phyloP scores from a whole-genome alignment of 768 basidiomycete genomes.

The Pulveroboletus sp. region DNA sequence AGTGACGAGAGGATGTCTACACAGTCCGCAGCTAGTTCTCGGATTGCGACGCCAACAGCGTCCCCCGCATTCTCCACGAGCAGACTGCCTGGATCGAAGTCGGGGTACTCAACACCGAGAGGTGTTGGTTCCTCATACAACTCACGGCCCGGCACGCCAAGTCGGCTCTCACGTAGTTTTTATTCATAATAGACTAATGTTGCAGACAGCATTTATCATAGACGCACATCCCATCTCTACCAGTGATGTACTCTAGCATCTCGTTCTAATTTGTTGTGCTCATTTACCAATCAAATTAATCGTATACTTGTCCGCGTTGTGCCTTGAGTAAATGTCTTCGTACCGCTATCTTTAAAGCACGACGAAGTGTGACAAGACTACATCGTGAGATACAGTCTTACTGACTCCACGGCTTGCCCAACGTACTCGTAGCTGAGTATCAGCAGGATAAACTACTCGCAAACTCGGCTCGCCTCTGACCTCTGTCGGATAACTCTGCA shows the following conservation, averaged over 20 bases:
- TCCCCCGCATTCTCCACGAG: conserved; percentile 42
- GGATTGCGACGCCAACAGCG: conserved; percentile 60
- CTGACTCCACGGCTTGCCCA: no score
- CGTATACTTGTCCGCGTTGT: not conserved
- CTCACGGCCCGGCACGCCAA: conserved; percentile 65
- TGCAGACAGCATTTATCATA: conserved; percentile 4
- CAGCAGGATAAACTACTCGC: not conserved
- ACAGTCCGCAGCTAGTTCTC: conserved; percentile 58
- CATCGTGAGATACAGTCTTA: not conserved
- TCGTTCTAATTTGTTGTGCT: conserved; percentile 11
- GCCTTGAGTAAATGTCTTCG: not conserved
- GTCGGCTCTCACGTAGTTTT: conserved; percentile 42
- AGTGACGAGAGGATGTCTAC: conserved; percentile 56
- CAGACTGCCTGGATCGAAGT: conserved; percentile 41
- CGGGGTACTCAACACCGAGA: conserved; percentile 57
- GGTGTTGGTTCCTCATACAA: conserved; percentile 39
- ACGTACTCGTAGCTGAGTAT: not conserved
- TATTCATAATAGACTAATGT: conserved; percentile 21
- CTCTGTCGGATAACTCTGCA: not conserved
- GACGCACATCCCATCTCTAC: conserved; percentile 9
- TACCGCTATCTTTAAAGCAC: no score
- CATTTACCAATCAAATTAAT: not conserved
- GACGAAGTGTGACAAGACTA: no score
- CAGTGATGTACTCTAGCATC: conserved; percentile 16
- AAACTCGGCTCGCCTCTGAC: not conserved